These are phyloP conservation scores for Neurospora africana DNA, from an alignment of 495 filamentous ascomycete genomes.

Conservation along the genomic window DNA sequence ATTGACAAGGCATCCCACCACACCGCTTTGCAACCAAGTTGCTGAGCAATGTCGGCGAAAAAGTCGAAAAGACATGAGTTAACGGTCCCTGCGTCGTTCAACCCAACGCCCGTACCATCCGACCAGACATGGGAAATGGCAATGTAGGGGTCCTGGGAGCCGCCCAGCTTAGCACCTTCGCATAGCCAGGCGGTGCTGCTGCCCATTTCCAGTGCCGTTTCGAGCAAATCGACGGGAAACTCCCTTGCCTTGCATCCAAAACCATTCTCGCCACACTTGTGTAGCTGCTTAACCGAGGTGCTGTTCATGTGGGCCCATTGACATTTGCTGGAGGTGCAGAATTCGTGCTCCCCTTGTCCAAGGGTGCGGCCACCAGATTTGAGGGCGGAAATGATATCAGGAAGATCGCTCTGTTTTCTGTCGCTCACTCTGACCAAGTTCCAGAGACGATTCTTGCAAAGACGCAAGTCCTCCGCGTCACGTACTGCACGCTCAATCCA, in stretches of 20 bases:
- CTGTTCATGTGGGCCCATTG: constrained; percentile 1
- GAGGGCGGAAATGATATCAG: not conserved
- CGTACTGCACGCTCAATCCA: not conserved
- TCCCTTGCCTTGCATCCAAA: not conserved
- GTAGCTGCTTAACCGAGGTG: not conserved
- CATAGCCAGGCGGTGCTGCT: not conserved
- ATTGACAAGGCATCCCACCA: constrained; percentile 13
- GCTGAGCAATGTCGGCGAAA: constrained; percentile 4
- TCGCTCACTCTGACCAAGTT: constrained; percentile 2
- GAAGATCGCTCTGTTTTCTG: not conserved
- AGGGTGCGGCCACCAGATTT: not conserved
- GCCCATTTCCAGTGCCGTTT: not conserved
- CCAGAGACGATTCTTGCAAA: constrained; percentile 1
- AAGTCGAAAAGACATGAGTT: constrained; percentile 11
- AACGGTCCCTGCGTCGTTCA: constrained; percentile 2
- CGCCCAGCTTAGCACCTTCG: not conserved
- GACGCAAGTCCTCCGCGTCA: not conserved
- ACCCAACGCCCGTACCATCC: constrained; percentile 12
- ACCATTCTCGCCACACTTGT: not conserved
- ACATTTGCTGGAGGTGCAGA: not conserved
- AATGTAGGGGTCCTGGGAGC: constrained; percentile 1
- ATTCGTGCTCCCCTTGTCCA: not conserved
- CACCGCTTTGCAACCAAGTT: constrained; percentile 6
- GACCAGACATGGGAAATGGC: constrained; percentile 18
- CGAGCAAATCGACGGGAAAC: constrained; percentile 1